phyloP scores from a whole-genome alignment of 192 early-diverging fungal genomes.

The Backusella macrospora region DNA sequence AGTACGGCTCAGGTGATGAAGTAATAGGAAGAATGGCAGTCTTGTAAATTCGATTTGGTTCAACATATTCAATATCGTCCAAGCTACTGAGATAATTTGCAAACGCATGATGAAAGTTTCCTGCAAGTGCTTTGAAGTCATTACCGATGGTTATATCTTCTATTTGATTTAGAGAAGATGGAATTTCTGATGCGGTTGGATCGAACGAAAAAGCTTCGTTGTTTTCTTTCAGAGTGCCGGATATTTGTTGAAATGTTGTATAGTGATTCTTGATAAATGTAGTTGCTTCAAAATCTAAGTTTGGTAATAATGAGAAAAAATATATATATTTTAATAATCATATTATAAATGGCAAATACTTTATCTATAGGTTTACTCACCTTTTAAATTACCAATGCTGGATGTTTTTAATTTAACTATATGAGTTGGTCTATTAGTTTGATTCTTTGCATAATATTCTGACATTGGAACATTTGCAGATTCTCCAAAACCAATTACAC shows the following conservation, averaged over 20 bases:
- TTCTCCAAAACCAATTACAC: background rate
- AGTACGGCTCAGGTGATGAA: background rate
- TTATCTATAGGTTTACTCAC: background rate
- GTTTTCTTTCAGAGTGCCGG: background rate
- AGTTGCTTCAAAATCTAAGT: conserved; percentile 9
- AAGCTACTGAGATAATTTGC: conserved; percentile 18
- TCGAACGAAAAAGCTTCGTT: background rate
- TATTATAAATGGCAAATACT: background rate
- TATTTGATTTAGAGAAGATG: background rate
- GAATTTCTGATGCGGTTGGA: background rate
- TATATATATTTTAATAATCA: background rate
- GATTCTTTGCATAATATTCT: background rate
- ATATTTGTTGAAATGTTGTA: conserved; percentile 11
- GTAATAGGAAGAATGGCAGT: background rate
- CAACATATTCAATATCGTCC: conserved; percentile 30
- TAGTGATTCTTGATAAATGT: conserved; percentile 13
- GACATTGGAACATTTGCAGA: background rate
- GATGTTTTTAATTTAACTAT: conserved; percentile 10
- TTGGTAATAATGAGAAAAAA: background rate
- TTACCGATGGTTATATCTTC: background rate
- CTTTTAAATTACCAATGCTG: background rate
- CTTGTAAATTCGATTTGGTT: conserved; percentile 30
- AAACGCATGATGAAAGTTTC: conserved; percentile 23
- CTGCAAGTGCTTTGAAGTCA: conserved; percentile 15
- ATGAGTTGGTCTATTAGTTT: background rate